Evolutionary conservation across 2,329 filamentous ascomycete species (phyloP), one percentile per base, ranked within the genome.

Genomic region (Talaromyces pinophilus): DNA sequence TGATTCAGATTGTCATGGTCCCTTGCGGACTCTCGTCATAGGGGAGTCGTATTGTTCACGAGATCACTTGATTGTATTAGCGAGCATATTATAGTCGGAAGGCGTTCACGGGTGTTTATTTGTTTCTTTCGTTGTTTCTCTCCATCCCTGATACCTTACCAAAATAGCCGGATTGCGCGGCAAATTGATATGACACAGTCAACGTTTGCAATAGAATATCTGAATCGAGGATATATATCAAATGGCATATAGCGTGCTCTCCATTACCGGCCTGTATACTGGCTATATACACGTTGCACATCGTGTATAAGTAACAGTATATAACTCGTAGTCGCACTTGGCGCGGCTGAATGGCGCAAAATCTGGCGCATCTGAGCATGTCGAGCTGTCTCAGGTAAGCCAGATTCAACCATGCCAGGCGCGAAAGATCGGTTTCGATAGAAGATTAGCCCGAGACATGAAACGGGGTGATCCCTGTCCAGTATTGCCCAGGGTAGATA

Each of bases 1-100:
- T 76, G 76, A 59, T 63, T 50, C 44, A 38, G 33, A 46, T 44
- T 60, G 57, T 46, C 57, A 60, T 60, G 35, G 57, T 44, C 30
- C 38, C 19, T 40, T 60, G 57, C 57, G 57, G 57, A 46, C 57
- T 60, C 57, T 60, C 57, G 57, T 46, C 57, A 46, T 44, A 42
- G 25, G 57, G 40, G 19, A 44, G 38, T 33, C 38, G n/a, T 28
- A 59, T 48, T 46, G 62, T 64, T 63, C 62, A 64, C 52, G 62
- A 57, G 62, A 64, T 60, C 48, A 55, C 25, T 59, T 64, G 11
- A 38, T 64, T 64, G 52, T 57, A 64, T 64, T 64, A 64, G 50
- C 62, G 62, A 55, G 62, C 38, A 64, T 64, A 48, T 42, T 46
- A 57, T 59, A 64, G 50, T 30, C 25, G 50, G 38, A 46, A 35